Conservation (phyloP, 305 asterid genomes). For the Monarda citriodora region DNA sequence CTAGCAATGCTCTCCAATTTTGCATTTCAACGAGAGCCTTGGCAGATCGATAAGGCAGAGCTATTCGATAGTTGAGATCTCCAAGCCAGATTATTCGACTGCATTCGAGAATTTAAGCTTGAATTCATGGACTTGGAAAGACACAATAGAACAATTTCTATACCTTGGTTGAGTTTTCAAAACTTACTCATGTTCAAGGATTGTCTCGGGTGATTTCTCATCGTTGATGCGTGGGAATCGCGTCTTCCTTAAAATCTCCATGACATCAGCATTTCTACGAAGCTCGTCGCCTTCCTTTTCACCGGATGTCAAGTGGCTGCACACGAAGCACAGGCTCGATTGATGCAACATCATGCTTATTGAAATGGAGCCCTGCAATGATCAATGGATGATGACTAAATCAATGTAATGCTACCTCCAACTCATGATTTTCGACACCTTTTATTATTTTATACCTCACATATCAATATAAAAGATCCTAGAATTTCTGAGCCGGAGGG, state of each 20-base stretch:
- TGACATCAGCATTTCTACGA: constrained; percentile 87
- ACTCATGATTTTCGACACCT: no score
- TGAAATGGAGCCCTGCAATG: constrained; percentile 88
- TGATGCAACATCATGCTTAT: constrained; percentile 91
- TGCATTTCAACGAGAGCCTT: constrained; percentile 98
- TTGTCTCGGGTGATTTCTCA: constrained; percentile 88
- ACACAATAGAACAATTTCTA: background rate
- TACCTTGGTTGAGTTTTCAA: background rate
- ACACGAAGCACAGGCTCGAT: constrained; percentile 92
- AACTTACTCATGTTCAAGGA: constrained; percentile 87
- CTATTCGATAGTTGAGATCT: constrained; percentile 92
- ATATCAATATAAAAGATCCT: no score
- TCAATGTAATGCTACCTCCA: background rate
- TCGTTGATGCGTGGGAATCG: constrained; percentile 73
- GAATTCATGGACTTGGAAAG: background rate
- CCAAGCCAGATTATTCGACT: constrained; percentile 98
- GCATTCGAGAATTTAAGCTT: constrained; percentile 14
- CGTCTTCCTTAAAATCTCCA: constrained; percentile 87
- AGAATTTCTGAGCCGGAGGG: background rate
- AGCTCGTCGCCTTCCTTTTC: constrained; percentile 92
- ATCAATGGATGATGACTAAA: constrained; percentile 5
- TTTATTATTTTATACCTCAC: no score
- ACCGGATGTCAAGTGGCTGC: constrained; percentile 95
- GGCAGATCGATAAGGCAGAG: constrained; percentile 87
- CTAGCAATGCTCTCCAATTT: constrained; percentile 94